Evolutionary conservation across 257 asterid species (phyloP), one percentile per base, ranked within the genome.

Genomic region (Penstemon newberryi): DNA sequence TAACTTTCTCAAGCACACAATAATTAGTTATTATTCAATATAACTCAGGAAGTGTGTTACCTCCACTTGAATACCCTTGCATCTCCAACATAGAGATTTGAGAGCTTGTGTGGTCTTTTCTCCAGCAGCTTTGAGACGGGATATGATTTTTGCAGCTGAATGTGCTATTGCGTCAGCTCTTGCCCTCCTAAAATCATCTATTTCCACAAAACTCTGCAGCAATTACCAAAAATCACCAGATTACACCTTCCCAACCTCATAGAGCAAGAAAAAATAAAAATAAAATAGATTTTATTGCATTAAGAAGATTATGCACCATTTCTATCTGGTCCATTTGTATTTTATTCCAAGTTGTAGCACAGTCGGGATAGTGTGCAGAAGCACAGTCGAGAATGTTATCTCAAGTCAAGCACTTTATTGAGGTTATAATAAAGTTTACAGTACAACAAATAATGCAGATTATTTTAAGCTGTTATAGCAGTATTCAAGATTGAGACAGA

Each of bases 61-160:
- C 97, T 94, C 96, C 55, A 79, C 97, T 81, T 86, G 96, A 77
- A 94, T 84, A 56, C 97, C 95, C 90, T 87, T 87, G 87, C 90
- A 82, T 86, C 96, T 87, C 99, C 95, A 91, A 78, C 97, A 94
- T 42, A 91, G 86, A 51, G 99, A 89, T 80, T 86, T 88, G 65
- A 94, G 86, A 65, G 99, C 96, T 73, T 94, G 96, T 9, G 75
- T 75, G 70, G 90, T 94, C 93, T 89, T 94, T 74, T 94, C 96
- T 72, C 96, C 96, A 57, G 93, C 95, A 76, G 93, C 95, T 81
- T 87, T 89, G 63, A 94, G 85, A 66, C 88, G 96, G 64, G 91
- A 80, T 68, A 91, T 84, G 63, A 94, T 91, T 71, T 89, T 94
- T 75, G 86, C 87, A 62, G 96, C 93, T 61, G 97, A 91, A 81